phyloP scores from a whole-genome alignment of 257 asterid species.

The Nicotiana sylvestris region DNA sequence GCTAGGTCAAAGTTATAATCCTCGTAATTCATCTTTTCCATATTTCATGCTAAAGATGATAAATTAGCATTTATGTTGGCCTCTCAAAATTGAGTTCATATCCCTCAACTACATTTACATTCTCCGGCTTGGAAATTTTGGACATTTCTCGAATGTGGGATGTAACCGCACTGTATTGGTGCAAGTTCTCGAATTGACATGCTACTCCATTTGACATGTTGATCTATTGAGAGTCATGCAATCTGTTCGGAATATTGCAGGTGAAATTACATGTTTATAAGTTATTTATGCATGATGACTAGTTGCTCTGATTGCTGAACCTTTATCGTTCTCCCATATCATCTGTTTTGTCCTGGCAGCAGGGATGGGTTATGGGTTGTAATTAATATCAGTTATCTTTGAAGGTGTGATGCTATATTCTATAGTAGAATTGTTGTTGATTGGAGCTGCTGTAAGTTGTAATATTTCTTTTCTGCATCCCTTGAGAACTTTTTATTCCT shows the following conservation, averaged over 20 bases:
- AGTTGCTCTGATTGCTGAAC: neutral
- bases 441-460: neutral
- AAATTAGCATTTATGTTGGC: neutral
- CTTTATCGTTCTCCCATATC: neutral
- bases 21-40: neutral
- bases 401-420: neutral
- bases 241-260: neutral
- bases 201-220: neutral
- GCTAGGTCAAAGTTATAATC: neutral
- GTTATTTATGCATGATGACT: neutral
- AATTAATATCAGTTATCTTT: neutral
- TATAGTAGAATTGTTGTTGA: neutral
- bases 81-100: constrained; percentile 3
- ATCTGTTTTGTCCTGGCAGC: neutral
- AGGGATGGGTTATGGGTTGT: neutral
- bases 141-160: neutral
- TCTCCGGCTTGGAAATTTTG: neutral
- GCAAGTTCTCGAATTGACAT: neutral
- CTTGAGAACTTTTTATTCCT: constrained; percentile 14
- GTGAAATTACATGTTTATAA: neutral
- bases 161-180: neutral
- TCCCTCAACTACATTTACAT: neutral
- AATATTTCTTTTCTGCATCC: neutral
- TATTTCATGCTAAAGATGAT: neutral
- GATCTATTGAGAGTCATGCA: neutral